A percentile compares a stretch with the other conserved stretches of the same genome.
These are phyloP conservation scores for Tolypocladium capitatum DNA, from an alignment of 2,329 filamentous ascomycete species.

Conservation along the genomic window DNA sequence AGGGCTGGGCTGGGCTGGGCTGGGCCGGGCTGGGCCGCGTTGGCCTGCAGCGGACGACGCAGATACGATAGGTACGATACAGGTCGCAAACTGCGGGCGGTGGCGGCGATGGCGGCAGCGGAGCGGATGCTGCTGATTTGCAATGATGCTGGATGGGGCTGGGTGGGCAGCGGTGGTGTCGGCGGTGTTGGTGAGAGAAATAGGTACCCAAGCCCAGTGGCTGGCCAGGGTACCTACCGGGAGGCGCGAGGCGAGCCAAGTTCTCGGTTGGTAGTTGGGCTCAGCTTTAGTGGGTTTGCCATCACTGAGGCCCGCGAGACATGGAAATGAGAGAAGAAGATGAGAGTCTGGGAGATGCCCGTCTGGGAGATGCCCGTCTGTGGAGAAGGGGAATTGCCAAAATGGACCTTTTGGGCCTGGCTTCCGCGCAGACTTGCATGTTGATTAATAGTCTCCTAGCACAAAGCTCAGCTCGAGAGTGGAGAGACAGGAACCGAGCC, in stretches of 20 bases:
- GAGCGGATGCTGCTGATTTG: not conserved
- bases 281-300: not conserved
- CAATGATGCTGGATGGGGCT: not conserved
- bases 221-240: no score
- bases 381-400: not conserved
- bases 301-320: not conserved
- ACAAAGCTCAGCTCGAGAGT: not conserved
- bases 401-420: not conserved
- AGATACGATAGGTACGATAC: not conserved
- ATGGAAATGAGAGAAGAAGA: not conserved
- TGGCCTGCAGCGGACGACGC: not conserved
- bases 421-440: not conserved
- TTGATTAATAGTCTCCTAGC: not conserved
- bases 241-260: no score
- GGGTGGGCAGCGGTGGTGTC: not conserved
- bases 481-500: not conserved
- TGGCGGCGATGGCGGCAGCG: not conserved
- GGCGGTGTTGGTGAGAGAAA: not conserved
- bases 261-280: not conserved
- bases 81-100: not conserved
- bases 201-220: not conserved
- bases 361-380: conserved; percentile 1
- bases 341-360: not conserved
- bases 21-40: not conserved
- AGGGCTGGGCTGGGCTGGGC: not conserved